Base-by-base conservation (phyloP, 768 basidiomycete species). In the Russula lepida region DNA sequence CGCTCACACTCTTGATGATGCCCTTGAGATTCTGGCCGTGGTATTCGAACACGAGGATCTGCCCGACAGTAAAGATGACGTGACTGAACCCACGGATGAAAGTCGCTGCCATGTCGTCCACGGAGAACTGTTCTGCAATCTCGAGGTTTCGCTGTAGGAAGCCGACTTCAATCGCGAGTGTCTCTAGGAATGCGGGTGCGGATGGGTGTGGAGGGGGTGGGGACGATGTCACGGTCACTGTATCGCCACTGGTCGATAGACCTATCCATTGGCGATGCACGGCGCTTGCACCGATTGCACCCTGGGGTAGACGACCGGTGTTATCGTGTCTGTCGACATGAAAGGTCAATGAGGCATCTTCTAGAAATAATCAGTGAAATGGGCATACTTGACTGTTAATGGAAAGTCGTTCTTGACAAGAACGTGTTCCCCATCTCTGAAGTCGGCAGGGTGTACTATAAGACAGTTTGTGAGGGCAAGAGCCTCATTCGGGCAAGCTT, bases 231-330 rank as follows among this genome's bases (percentile, higher is more conserved):
- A 95, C 78, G 17, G 85, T 80, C 55, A 90, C 87, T 15, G 77
- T 69, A 69, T 97, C 94, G 0, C 92, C 92, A 2, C 77, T 72
- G 43, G 88, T 73, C 17, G 92, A 92, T 7, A 98, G 78, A 6
- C 86, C 86, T 46, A 94, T 88, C 93, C 93, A 99, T 74, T 90
- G 85, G 11, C 97, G 83, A 61, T 93, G 90, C 60, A 84, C 74
- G 25, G 83, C 79, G 30, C 89, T 87, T 6, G 85, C 84, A n/a
- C 88, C 93, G 30, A 98, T 79, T 2, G 76, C 73, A 3, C 90
- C 88, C 0, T 84, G 83, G 5, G 74, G 74, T 4, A 99, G 70
- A 62, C 81, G 85, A 5, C 82, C 82, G 1, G 89, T 88, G 62
- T 86, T 83, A 67, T 95, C 92, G 64, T 91, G 86, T 49, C 92